phyloP scores from a whole-genome alignment of 768 basidiomycete species.

The Suillus placidus region DNA sequence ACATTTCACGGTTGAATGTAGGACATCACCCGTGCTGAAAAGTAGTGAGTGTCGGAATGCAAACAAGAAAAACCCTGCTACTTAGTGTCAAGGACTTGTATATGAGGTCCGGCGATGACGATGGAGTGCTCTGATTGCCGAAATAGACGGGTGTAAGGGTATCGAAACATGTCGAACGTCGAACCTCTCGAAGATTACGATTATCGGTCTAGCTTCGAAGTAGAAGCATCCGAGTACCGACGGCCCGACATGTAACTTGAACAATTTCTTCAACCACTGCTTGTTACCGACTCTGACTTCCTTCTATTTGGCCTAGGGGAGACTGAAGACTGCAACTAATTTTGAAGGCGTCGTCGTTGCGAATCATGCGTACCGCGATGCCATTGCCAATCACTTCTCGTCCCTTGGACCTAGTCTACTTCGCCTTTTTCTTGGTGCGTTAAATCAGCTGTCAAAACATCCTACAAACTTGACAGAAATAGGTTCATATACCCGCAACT shows the following conservation, averaged over 20 bases:
- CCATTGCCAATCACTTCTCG: conserved; percentile 59
- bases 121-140: conserved; percentile 38
- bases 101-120: conserved; percentile 60
- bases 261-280: too few relatives aligned
- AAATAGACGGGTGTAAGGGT: conserved; percentile 55
- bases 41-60: conserved; percentile 14
- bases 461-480: neutral
- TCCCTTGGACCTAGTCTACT: conserved; percentile 69
- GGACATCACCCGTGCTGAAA: conserved; percentile 54
- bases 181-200: neutral
- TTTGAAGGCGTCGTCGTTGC: neutral
- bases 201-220: neutral
- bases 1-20: conserved; percentile 45
- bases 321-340: too few relatives aligned
- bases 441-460: neutral
- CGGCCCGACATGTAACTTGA: neutral
- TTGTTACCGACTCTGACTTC: neutral
- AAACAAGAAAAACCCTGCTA: conserved; percentile 35
- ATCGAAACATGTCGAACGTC: conserved; percentile 38
- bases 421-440: conserved; percentile 67
- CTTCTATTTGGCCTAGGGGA: neutral
- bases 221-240: neutral
- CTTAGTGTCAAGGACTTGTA: conserved; percentile 60
- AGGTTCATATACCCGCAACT: conserved; percentile 72
- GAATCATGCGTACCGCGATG: conserved; percentile 20